These are phyloP conservation scores for Tricholoma saponaceum DNA, from an alignment of 768 basidiomycete genomes.

Conservation along the genomic window DNA sequence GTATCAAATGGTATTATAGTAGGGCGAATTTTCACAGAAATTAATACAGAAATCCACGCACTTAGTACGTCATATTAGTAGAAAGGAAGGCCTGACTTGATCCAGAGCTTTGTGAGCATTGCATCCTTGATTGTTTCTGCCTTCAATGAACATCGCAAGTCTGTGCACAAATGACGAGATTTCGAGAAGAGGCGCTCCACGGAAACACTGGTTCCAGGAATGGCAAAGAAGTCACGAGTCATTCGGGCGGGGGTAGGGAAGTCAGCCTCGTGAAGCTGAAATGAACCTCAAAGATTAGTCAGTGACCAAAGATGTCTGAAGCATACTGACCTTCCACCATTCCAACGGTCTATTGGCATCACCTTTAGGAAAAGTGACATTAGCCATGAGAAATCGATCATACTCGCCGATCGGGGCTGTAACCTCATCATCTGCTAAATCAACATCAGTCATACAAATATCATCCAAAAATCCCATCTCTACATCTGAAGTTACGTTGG, in stretches of 20 bases:
- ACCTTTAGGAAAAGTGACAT: constrained; percentile 3
- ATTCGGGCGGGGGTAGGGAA: neutral
- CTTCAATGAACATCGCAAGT: constrained; percentile 23
- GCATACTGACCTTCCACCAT: constrained; percentile 28
- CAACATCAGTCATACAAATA: neutral
- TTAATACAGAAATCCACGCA: neutral
- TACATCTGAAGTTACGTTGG: neutral
- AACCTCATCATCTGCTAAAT: neutral
- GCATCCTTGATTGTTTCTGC: constrained; percentile 23
- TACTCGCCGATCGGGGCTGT: neutral
- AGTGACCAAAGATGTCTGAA: neutral
- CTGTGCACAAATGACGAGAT: constrained; percentile 25
- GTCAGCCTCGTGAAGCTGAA: neutral
- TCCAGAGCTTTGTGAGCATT: constrained; percentile 26
- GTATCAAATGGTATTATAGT: constrained; percentile 1
- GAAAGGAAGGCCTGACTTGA: constrained; percentile 19
- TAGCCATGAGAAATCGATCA: constrained; percentile 1
- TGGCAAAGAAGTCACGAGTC: constrained; percentile 4
- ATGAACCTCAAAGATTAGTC: constrained; percentile 3
- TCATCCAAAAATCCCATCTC: constrained; percentile 1
- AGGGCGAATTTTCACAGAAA: constrained; percentile 4
- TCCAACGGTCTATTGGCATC: constrained; percentile 15
- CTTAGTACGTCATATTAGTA: constrained; percentile 3
- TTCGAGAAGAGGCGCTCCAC: constrained; percentile 22
- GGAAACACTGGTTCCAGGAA: constrained; percentile 20